A percentile compares a stretch with the other conserved stretches of the same genome.
Evolutionary conservation across 768 basidiomycete genomes (phyloP).

Genomic region (Candolleomyces aberdarensis): DNA sequence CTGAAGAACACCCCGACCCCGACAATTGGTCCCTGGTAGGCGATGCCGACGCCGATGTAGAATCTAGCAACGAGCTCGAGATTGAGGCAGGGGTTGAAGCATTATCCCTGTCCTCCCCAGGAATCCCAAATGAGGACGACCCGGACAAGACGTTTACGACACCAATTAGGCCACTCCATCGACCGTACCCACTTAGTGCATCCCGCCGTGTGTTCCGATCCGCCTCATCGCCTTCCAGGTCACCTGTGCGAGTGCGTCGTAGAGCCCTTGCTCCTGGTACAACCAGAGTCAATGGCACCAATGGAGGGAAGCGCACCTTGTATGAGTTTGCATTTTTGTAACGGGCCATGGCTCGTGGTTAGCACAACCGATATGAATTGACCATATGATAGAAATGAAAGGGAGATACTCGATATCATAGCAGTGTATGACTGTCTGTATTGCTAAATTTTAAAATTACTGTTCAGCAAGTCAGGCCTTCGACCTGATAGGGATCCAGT

Average conservation of each 20-base stretch:
- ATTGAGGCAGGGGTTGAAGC: neutral
- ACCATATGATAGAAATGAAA: too few relatives aligned
- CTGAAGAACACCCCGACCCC: slow-evolving; percentile 1
- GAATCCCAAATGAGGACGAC: slow-evolving; percentile 1
- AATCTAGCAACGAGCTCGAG: slow-evolving; percentile 14
- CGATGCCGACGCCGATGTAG: slow-evolving; percentile 14
- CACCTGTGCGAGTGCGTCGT: slow-evolving; percentile 40
- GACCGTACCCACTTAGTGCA: slow-evolving; percentile 27
- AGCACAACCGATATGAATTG: too few relatives aligned
- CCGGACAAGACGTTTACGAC: slow-evolving; percentile 13
- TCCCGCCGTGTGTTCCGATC: slow-evolving; percentile 29
- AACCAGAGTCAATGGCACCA: neutral
- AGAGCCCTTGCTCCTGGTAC: neutral
- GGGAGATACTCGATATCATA: too few relatives aligned
- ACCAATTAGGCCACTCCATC: slow-evolving; percentile 20
- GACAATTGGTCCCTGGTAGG: slow-evolving; percentile 17
- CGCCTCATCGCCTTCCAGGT: slow-evolving; percentile 54
- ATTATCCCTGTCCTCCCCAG: neutral
- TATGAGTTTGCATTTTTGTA: slow-evolving; percentile 7
- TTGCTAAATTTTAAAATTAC: too few relatives aligned
- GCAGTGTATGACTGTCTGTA: too few relatives aligned
- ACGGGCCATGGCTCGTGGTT: neutral
- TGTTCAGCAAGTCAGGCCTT: too few relatives aligned
- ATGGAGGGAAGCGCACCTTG: slow-evolving; percentile 2
- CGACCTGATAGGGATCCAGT: too few relatives aligned